A percentile compares a stretch with the other conserved stretches of the same genome.
These are phyloP conservation scores for Nymphaea thermarum DNA, from an alignment of 164 flowering plant genomes.

Conservation along the genomic window DNA sequence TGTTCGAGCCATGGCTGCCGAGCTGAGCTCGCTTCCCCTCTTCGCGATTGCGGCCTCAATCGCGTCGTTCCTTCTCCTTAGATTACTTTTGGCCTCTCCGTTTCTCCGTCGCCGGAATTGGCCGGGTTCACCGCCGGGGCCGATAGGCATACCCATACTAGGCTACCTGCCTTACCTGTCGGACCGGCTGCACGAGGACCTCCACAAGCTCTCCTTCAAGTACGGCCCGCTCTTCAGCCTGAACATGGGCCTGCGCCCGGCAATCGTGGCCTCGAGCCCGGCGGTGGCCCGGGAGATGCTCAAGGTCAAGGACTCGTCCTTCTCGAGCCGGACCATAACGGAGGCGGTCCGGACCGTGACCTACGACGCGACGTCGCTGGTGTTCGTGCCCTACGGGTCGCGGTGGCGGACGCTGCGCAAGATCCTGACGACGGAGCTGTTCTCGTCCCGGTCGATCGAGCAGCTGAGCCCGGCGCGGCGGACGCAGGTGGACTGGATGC, in stretches of 20 bases:
- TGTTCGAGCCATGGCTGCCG: neutral
- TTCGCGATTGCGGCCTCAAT: constrained; percentile 2
- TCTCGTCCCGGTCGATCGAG: constrained; percentile 17
- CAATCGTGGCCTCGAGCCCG: constrained; percentile 24
- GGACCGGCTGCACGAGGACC: constrained; percentile 19
- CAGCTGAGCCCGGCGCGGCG: constrained; percentile 17
- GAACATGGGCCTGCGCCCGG: constrained; percentile 18
- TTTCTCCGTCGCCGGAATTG: constrained; percentile 11
- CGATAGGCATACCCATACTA: constrained; percentile 18
- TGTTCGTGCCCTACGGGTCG: constrained; percentile 20
- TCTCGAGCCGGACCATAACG: constrained; percentile 24
- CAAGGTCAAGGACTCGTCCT: constrained; percentile 14
- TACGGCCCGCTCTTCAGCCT: constrained; percentile 21
- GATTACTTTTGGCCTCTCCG: neutral
- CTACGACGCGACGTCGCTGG: constrained; percentile 17
- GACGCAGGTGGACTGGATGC: constrained; percentile 9
- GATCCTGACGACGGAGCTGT: constrained; percentile 17
- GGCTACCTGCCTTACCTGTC: constrained; percentile 20
- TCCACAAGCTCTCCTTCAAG: constrained; percentile 11
- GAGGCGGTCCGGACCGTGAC: constrained; percentile 17
- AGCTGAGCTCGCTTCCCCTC: neutral
- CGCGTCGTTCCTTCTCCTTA: constrained; percentile 7
- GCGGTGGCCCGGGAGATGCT: constrained; percentile 15
- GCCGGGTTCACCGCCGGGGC: constrained; percentile 18
- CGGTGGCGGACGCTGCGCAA: constrained; percentile 20